phyloP scores from a whole-genome alignment of 2,329 filamentous ascomycete genomes.

The Botrytis fragariae region DNA sequence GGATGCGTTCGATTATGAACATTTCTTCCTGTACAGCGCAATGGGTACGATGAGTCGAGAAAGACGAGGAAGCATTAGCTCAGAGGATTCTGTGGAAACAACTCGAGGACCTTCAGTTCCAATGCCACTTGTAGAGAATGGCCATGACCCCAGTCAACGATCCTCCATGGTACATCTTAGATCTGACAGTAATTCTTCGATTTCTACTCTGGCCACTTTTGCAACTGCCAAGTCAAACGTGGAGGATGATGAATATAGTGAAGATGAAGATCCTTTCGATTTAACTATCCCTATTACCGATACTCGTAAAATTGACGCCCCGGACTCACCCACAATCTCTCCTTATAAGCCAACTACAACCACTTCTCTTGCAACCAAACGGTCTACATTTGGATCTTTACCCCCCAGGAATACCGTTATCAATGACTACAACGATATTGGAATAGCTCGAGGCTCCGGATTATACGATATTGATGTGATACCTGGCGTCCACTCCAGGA shows the following conservation, averaged over 20 bases:
- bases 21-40: slow-evolving; percentile 91
- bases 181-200: slow-evolving; percentile 55
- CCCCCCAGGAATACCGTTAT: slow-evolving; percentile 20
- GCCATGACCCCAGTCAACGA: slow-evolving; percentile 25
- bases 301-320: neutral
- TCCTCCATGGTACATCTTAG: slow-evolving; percentile 44
- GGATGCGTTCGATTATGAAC: slow-evolving; percentile 94
- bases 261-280: slow-evolving; percentile 37
- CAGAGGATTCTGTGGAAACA: slow-evolving; percentile 61
- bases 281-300: neutral
- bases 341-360: slow-evolving; percentile 11
- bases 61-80: slow-evolving; percentile 52
- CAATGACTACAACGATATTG: slow-evolving; percentile 21
- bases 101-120: slow-evolving; percentile 46
- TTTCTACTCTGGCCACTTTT: slow-evolving; percentile 61
- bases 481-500: slow-evolving; percentile 53
- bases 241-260: slow-evolving; percentile 40
- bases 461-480: slow-evolving; percentile 41
- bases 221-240: slow-evolving; percentile 59
- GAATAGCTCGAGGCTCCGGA: slow-evolving; percentile 25
- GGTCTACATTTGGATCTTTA: slow-evolving; percentile 35
- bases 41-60: slow-evolving; percentile 72
- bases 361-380: slow-evolving; percentile 30
- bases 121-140: neutral
- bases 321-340: slow-evolving; percentile 1